Percentiles rank a stretch among this genome's conserved stretches.
Conservation (phyloP, 495 filamentous ascomycete species). For the Opeltia flavorubescens region DNA sequence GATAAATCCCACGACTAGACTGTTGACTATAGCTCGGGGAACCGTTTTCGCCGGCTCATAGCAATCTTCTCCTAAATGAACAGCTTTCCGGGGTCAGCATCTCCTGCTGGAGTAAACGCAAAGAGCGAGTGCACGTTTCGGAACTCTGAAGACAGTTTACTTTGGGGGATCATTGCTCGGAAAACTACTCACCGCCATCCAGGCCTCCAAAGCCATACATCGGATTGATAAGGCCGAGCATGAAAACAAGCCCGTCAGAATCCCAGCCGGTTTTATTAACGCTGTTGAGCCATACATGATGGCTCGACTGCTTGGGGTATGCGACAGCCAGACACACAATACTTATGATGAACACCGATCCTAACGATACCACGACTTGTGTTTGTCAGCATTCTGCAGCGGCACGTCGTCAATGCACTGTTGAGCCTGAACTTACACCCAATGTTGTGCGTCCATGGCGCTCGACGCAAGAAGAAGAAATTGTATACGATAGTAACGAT, state of each 20-base stretch:
- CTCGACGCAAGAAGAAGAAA: constrained; percentile 17
- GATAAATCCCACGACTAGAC: constrained; percentile 20
- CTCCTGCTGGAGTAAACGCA: too few species aligned
- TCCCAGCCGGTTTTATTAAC: constrained; percentile 23
- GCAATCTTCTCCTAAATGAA: constrained; percentile 25
- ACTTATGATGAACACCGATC: constrained; percentile 18
- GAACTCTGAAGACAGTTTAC: too few species aligned
- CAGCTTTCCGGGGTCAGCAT: too few species aligned
- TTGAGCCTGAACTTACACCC: constrained; percentile 15
- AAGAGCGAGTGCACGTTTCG: too few species aligned
- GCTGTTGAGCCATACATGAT: constrained; percentile 19
- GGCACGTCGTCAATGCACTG: too few species aligned
- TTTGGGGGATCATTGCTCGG: too few species aligned
- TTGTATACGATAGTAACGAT: constrained; percentile 18
- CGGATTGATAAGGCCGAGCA: constrained; percentile 23
- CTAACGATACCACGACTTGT: constrained; percentile 17
- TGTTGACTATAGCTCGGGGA: constrained; percentile 20
- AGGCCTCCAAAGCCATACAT: constrained; percentile 24
- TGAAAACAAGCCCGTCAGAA: constrained; percentile 21
- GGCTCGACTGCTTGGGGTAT: constrained; percentile 7
- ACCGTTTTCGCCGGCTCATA: constrained; percentile 20
- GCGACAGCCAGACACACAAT: constrained; percentile 20
- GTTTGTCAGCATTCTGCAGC: neutral
- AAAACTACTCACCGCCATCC: too few species aligned
- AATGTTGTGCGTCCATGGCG: constrained; percentile 22